phyloP scores from a whole-genome alignment of 306 rosid genomes.

The Oxytropis ochrocephala region DNA sequence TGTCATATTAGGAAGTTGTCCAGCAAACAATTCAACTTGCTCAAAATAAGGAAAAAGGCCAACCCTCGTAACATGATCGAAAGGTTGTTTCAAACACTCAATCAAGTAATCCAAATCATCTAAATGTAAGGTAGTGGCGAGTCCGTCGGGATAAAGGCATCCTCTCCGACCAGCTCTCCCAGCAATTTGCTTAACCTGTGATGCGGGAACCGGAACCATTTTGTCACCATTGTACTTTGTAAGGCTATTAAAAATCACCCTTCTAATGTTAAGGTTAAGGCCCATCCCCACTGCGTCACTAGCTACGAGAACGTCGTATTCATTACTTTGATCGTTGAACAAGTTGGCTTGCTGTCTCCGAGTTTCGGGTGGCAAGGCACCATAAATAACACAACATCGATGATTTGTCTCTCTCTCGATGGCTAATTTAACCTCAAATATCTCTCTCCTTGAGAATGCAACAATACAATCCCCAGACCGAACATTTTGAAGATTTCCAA shows the following conservation, averaged over 20 bases:
- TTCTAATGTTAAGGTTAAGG: slow-evolving; percentile 84
- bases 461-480: slow-evolving; percentile 94
- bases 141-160: slow-evolving; percentile 82
- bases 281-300: slow-evolving; percentile 99
- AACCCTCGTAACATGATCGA: slow-evolving; percentile 53
- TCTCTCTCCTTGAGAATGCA: slow-evolving; percentile 94
- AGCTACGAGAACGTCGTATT: slow-evolving; percentile 80
- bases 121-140: slow-evolving; percentile 66
- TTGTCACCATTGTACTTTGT: slow-evolving; percentile 84
- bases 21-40: slow-evolving; percentile 82
- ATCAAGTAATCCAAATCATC: slow-evolving; percentile 85
- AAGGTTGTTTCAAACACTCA: slow-evolving; percentile 86
- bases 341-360: slow-evolving; percentile 80
- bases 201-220: slow-evolving; percentile 71
- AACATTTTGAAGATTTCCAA: slow-evolving; percentile 69
- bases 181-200: slow-evolving; percentile 93
- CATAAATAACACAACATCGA: slow-evolving; percentile 82
- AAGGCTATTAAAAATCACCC: slow-evolving; percentile 75
- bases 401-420: slow-evolving; percentile 79
- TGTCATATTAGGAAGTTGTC: slow-evolving; percentile 45
- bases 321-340: slow-evolving; percentile 75
- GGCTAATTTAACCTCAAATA: slow-evolving; percentile 79
- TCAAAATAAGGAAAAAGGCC: slow-evolving; percentile 81
- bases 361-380: slow-evolving; percentile 91
- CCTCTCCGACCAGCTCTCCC: slow-evolving; percentile 98